Conservation (phyloP, 1,139 yeast species). For the Hemisphaericaspora lyxosophila region DNA sequence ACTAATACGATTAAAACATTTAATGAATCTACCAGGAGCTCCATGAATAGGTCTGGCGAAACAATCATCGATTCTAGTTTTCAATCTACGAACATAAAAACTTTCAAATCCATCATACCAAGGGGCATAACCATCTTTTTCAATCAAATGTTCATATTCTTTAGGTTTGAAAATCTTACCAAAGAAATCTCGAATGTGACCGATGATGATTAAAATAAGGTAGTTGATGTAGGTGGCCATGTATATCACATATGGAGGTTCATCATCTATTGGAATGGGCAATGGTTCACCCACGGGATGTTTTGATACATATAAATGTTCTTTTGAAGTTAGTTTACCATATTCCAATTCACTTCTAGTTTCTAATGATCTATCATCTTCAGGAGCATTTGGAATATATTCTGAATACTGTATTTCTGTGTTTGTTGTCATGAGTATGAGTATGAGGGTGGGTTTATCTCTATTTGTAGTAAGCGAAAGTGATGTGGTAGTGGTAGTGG, state of each 20-base stretch:
- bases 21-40: slow-evolving; percentile 91
- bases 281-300: slow-evolving; percentile 56
- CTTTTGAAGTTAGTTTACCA: slow-evolving; percentile 59
- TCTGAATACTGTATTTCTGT: slow-evolving; percentile 8
- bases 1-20: slow-evolving; percentile 74
- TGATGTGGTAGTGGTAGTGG: too few species aligned
- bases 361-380: slow-evolving; percentile 44
- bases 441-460: too few species aligned
- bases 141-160: slow-evolving; percentile 64
- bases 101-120: slow-evolving; percentile 93
- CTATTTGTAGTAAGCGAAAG: too few species aligned
- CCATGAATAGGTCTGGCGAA: slow-evolving; percentile 95
- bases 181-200: slow-evolving; percentile 86
- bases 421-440: neutral
- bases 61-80: slow-evolving; percentile 88
- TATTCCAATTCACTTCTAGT: slow-evolving; percentile 63
- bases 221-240: slow-evolving; percentile 83
- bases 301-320: slow-evolving; percentile 54
- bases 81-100: slow-evolving; percentile 89
- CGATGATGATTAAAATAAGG: slow-evolving; percentile 77
- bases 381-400: slow-evolving; percentile 51
- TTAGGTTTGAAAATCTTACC: slow-evolving; percentile 72
- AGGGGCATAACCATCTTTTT: slow-evolving; percentile 91
- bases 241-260: slow-evolving; percentile 81
- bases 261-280: slow-evolving; percentile 67